Percentiles rank a stretch among this genome's conserved stretches.
Evolutionary conservation across 2,329 filamentous ascomycete genomes (phyloP).

Genomic region (Aspergillus pseudoglaucus): DNA sequence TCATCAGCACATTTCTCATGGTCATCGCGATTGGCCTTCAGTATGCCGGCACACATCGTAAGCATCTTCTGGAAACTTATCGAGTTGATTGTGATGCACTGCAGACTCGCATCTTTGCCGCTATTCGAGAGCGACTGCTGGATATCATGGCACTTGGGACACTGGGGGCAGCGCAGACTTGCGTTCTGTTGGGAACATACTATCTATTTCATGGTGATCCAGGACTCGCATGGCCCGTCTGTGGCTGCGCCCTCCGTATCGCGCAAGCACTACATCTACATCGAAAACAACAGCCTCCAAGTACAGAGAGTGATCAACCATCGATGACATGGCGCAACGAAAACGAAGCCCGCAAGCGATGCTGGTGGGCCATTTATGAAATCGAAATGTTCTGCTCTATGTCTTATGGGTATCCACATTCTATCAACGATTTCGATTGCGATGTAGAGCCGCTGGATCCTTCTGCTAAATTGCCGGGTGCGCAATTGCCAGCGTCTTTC

Average conservation of each 20-base stretch:
- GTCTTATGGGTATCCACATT: constrained; percentile 33
- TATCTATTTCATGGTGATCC: constrained; percentile 33
- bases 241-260: constrained; percentile 31
- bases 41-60: constrained; percentile 13
- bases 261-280: constrained; percentile 33
- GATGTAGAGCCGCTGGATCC: constrained; percentile 25
- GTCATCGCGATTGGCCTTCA: constrained; percentile 19
- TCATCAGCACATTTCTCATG: constrained; percentile 16
- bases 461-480: constrained; percentile 6
- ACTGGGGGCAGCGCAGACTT: constrained; percentile 29
- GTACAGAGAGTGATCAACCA: not conserved
- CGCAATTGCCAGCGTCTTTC: constrained; percentile 6
- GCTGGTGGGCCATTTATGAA: constrained; percentile 39
- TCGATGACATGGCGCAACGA: not conserved
- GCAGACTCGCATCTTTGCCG: constrained; percentile 11
- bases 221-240: constrained; percentile 33
- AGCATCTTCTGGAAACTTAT: constrained; percentile 1
- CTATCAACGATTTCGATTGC: constrained; percentile 28
- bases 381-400: constrained; percentile 38
- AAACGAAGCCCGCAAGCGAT: constrained; percentile 27
- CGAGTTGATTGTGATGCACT: constrained; percentile 3
- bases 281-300: constrained; percentile 4
- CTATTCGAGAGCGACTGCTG: constrained; percentile 10
- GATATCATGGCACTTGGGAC: constrained; percentile 18
- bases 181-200: constrained; percentile 32